A percentile compares a stretch with the other conserved stretches of the same genome.
These are phyloP conservation scores for Arthroderma uncinatum DNA, from an alignment of 2,329 filamentous ascomycete species.

Conservation along the genomic window DNA sequence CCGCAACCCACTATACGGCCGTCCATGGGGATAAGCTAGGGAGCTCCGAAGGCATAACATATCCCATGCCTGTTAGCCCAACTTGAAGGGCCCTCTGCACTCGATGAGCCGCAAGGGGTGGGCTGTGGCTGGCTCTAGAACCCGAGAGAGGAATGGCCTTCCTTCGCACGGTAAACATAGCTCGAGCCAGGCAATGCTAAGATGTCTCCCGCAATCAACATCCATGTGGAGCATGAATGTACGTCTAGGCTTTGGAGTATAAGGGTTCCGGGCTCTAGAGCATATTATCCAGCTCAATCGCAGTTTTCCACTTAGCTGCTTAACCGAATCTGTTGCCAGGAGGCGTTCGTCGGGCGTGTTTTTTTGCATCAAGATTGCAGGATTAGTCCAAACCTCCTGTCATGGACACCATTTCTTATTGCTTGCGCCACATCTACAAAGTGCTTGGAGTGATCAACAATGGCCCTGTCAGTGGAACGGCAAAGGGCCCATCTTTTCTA, in stretches of 20 bases:
- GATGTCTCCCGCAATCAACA: neutral
- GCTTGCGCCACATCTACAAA: no score
- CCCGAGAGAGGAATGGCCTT: neutral
- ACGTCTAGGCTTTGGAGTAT: neutral
- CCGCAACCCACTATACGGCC: neutral
- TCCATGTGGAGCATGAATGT: neutral
- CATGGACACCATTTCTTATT: no score
- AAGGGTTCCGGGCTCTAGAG: neutral
- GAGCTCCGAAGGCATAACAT: neutral
- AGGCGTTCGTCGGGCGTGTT: neutral
- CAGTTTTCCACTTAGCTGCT: neutral
- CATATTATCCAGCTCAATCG: no score
- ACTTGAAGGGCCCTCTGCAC: neutral
- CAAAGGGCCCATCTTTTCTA: no score
- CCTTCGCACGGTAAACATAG: neutral
- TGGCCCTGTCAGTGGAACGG: no score
- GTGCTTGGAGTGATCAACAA: no score
- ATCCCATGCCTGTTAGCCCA: neutral
- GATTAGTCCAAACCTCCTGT: no score
- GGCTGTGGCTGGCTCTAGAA: neutral
- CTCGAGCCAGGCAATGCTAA: no score
- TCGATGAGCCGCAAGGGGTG: neutral
- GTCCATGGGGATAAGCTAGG: neutral
- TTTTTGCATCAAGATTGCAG: neutral
- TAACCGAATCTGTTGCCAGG: neutral